phyloP scores from a whole-genome alignment of 768 basidiomycete species.

The Boletus edulis region DNA sequence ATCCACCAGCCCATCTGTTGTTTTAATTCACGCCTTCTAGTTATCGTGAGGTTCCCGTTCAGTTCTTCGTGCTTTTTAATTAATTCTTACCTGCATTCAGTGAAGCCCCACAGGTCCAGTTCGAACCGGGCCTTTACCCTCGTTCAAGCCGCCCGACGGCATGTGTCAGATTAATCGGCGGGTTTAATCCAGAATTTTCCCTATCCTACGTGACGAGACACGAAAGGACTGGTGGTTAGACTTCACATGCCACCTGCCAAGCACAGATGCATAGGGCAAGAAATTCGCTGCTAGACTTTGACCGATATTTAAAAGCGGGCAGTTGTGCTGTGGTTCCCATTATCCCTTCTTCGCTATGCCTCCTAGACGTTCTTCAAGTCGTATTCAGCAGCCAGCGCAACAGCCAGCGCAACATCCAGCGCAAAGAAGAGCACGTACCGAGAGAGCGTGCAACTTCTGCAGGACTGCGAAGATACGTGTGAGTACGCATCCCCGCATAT shows the following conservation, averaged over 20 bases:
- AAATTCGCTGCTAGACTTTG: constrained; percentile 4
- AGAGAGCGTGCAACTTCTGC: constrained; percentile 19
- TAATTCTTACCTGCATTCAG: constrained; percentile 24
- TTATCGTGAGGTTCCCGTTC: constrained; percentile 30
- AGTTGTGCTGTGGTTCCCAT: neutral
- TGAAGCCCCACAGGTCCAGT: constrained; percentile 8
- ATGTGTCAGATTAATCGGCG: constrained; percentile 13
- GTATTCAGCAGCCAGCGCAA: constrained; percentile 6
- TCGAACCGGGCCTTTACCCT: constrained; percentile 11
- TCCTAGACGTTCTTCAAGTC: constrained; percentile 4
- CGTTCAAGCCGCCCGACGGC: constrained; percentile 9
- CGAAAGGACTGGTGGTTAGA: constrained; percentile 2
- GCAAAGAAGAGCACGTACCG: constrained; percentile 13
- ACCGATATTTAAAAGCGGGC: constrained; percentile 19
- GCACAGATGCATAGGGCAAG: constrained; percentile 7
- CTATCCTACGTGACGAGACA: constrained; percentile 7
- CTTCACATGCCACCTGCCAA: constrained; percentile 8
- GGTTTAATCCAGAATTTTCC: constrained; percentile 6
- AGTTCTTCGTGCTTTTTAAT: constrained; percentile 23
- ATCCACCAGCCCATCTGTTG: constrained; percentile 24
- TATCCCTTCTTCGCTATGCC: constrained; percentile 17
- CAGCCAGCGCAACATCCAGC: too few species aligned
- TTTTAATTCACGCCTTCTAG: constrained; percentile 31
- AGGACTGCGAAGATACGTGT: constrained; percentile 20
- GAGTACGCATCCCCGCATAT: constrained; percentile 1